These are phyloP conservation scores for Trichomonas tenax DNA, from an alignment of 208 protist species.

Conservation along the genomic window DNA sequence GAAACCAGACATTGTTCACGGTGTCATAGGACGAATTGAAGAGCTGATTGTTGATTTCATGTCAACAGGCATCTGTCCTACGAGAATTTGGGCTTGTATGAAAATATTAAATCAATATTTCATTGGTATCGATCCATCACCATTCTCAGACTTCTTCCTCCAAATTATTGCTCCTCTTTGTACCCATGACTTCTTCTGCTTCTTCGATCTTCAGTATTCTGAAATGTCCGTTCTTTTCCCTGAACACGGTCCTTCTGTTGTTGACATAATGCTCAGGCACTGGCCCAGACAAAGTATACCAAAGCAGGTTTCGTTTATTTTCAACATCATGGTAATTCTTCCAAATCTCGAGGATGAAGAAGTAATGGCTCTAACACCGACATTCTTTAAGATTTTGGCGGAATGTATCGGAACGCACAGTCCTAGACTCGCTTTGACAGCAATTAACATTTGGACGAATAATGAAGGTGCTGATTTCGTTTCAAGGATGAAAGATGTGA, in stretches of 20 bases:
- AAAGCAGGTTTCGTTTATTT: background rate
- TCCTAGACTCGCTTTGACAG: background rate
- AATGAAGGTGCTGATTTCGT: background rate
- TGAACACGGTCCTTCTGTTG: background rate
- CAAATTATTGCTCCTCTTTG: background rate
- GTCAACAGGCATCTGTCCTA: background rate
- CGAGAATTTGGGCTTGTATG: background rate
- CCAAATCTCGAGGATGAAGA: background rate
- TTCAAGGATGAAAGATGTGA: background rate
- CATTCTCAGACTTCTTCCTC: background rate
- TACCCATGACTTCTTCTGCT: background rate
- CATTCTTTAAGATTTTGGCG: background rate
- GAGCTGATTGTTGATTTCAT: background rate
- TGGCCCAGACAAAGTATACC: background rate
- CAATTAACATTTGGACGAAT: background rate
- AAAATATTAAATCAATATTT: background rate
- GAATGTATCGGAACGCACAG: background rate
- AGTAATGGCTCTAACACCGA: background rate
- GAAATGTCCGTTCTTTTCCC: background rate
- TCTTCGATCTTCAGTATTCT: background rate
- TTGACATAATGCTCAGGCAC: background rate
- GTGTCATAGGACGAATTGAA: background rate
- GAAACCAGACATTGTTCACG: background rate
- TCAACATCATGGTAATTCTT: background rate
- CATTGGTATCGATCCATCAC: background rate